Conservation (phyloP, 306 rosid genomes). For the Prosopis cineraria region DNA sequence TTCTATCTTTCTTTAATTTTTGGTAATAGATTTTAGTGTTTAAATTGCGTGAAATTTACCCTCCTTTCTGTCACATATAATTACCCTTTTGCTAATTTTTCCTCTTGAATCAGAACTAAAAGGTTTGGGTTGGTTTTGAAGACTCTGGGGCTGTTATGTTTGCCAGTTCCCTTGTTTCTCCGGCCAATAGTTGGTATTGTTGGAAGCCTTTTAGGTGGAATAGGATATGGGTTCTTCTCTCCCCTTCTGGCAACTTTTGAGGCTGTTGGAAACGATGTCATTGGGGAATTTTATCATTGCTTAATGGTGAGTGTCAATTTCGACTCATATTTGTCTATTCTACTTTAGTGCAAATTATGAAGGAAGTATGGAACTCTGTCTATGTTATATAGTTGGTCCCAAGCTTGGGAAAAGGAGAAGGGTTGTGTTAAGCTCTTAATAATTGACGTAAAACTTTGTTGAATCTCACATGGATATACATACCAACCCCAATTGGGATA, state of each 20-base stretch:
- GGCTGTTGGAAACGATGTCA: conserved; percentile 56
- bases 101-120: conserved; percentile 58
- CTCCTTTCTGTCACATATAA: not conserved
- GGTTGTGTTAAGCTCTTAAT: too few species aligned
- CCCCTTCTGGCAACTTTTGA: conserved; percentile 85
- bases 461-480: too few species aligned
- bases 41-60: not conserved
- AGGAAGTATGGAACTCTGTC: not conserved
- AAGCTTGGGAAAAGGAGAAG: too few species aligned
- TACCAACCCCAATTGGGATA: too few species aligned
- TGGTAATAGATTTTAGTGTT: not conserved
- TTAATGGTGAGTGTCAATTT: conserved; percentile 53
- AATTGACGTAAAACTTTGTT: too few species aligned
- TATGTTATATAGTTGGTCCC: too few species aligned
- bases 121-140: conserved; percentile 68
- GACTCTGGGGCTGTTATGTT: conserved; percentile 49
- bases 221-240: conserved; percentile 75
- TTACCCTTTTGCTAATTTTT: conserved; percentile 17
- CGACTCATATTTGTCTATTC: conserved; percentile 22
- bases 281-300: conserved; percentile 61
- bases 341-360: not conserved
- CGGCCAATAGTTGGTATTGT: conserved; percentile 62
- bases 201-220: conserved; percentile 74
- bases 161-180: conserved; percentile 67
- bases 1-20: not conserved